phyloP scores from a whole-genome alignment of 345 rosid genomes.

The Euphorbia tirucalli region DNA sequence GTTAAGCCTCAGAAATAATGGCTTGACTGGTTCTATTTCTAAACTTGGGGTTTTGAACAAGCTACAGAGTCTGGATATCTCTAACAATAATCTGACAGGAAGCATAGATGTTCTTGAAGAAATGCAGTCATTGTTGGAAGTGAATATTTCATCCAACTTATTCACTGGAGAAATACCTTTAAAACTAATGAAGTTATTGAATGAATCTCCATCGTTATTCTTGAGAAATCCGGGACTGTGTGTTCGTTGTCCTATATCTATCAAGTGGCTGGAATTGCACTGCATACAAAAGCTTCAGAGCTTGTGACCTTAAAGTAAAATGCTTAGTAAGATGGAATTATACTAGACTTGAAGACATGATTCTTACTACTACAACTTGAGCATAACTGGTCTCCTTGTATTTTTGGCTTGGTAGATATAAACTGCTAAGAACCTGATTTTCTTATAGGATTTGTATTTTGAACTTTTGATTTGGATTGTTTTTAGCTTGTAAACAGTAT shows the following conservation, averaged over 20 bases:
- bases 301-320: slow-evolving; percentile 34
- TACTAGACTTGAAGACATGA: no score
- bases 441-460: no score
- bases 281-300: slow-evolving; percentile 27
- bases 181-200: slow-evolving; percentile 27
- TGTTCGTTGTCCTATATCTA: slow-evolving; percentile 40
- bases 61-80: slow-evolving; percentile 51
- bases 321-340: slow-evolving; percentile 31
- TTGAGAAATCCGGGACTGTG: slow-evolving; percentile 59
- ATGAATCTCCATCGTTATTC: slow-evolving; percentile 45
- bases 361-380: no score
- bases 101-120: slow-evolving; percentile 38
- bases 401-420: no score
- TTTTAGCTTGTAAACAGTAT: no score
- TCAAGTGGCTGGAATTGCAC: slow-evolving; percentile 25
- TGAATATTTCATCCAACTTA: slow-evolving; percentile 58
- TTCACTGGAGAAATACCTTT: slow-evolving; percentile 66
- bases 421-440: no score
- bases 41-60: slow-evolving; percentile 36
- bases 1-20: slow-evolving; percentile 57
- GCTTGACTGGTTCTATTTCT: slow-evolving; percentile 61
- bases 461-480: no score
- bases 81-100: slow-evolving; percentile 67
- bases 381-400: no score
- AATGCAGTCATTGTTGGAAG: slow-evolving; percentile 36